Evolutionary conservation across 139 green algal species (phyloP), one percentile per base, ranked within the genome.

Genomic region (Micromonas pusilla): DNA sequence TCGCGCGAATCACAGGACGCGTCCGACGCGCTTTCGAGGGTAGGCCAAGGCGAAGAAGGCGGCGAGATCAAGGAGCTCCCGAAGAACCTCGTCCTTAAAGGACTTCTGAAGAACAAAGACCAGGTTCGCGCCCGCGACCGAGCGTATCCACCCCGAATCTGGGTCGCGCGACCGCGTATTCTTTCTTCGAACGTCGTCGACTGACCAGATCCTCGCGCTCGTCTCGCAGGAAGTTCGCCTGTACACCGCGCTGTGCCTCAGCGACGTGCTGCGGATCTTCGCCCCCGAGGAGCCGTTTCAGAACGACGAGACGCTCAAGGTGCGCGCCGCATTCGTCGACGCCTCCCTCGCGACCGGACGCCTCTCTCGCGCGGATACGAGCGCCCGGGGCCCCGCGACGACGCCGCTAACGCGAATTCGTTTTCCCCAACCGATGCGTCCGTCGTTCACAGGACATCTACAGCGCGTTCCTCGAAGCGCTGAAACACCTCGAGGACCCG

Each of bases 191-290:
- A n/a, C n/a, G n/a, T n/a, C n/a, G n/a, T n/a, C n/a, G n/a, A n/a
- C n/a, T n/a, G n/a, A n/a, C n/a, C n/a, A n/a, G n/a, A n/a, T n/a
- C n/a, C n/a, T n/a, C n/a, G n/a, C n/a, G n/a, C n/a, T n/a, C n/a
- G n/a, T n/a, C n/a, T n/a, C n/a, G n/a, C 32, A 64, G 6, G 1
- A 6, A 2, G 37, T 75, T 3, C 9, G 37, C 68, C 34, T 32
- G 37, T 26, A 53, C 37, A 23, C 9, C 2, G 37, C 37, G 68
- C 1, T 62, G 21, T 75, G 37, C 3, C 5, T 62, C 1, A 39
- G 23, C 13, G 68, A 75, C 31, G 25, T 75, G 4, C 30, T 75
- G 37, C 68, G 68, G 4, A 63, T 75, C 2, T 75, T 63, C 37
- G 68, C 68, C 2, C 68, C 68, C 19, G 68, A 75, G 23, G 37